A percentile compares a stretch with the other conserved stretches of the same genome.
These are phyloP conservation scores for Papiliotrema nemorosa DNA, from an alignment of 1,284 basidiomycete genomes.

Conservation along the genomic window DNA sequence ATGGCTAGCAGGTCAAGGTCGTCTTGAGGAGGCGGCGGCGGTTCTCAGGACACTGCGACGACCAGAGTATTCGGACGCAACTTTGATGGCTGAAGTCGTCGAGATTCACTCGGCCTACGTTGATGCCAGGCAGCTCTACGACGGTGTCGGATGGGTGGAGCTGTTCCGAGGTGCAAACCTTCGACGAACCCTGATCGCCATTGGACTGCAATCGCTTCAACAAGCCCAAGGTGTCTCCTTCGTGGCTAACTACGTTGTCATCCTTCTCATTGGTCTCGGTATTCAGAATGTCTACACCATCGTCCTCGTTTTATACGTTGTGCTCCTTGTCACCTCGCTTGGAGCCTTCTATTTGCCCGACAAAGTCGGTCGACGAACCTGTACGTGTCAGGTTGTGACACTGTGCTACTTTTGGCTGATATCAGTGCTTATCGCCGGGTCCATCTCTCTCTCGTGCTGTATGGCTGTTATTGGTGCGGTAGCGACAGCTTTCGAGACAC, in stretches of 20 bases:
- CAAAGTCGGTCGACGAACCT: conserved; percentile 14
- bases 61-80: not conserved
- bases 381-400: not conserved
- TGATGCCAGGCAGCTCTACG: conserved; percentile 2
- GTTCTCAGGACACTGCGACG: not conserved
- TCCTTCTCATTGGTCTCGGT: conserved; percentile 16
- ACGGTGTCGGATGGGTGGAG: not conserved
- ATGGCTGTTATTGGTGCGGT: conserved; percentile 15
- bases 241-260: conserved; percentile 18
- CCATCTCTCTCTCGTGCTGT: conserved; percentile 5
- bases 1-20: conserved; percentile 5
- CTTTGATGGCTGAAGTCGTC: not conserved
- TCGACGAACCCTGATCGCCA: conserved; percentile 8
- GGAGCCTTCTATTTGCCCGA: conserved; percentile 16
- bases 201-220: conserved; percentile 4
- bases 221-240: conserved; percentile 19
- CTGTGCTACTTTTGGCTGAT: not conserved
- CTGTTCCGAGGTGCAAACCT: conserved; percentile 3
- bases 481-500: conserved; percentile 4
- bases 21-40: conserved; percentile 1
- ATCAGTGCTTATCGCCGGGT: conserved; percentile 12
- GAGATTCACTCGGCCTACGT: conserved; percentile 2
- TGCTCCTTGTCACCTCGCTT: conserved; percentile 10
- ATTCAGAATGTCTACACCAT: conserved; percentile 17
- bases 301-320: conserved; percentile 17